A percentile compares a stretch with the other conserved stretches of the same genome.
Evolutionary conservation across 1,139 yeast species (phyloP).

Genomic region (Suhomyces wounanorum): DNA sequence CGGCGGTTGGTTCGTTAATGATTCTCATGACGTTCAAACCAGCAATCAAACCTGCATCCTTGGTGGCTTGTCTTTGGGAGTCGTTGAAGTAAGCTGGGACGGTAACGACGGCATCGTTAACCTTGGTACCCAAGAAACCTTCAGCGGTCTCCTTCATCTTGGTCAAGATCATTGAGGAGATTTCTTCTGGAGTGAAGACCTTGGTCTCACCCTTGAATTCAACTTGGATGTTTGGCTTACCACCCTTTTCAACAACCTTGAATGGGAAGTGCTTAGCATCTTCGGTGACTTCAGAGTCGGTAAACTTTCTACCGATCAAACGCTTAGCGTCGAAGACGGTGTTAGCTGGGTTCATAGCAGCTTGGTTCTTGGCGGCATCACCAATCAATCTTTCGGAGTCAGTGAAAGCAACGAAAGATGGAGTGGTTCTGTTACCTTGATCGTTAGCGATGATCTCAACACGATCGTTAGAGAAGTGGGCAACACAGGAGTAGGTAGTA

Average conservation of each 20-base stretch:
- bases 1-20: slow-evolving; percentile 64
- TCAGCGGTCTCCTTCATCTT: slow-evolving; percentile 74
- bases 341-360: slow-evolving; percentile 67
- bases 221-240: slow-evolving; percentile 62
- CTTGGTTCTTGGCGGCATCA: slow-evolving; percentile 73
- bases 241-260: slow-evolving; percentile 56
- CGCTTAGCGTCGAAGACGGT: slow-evolving; percentile 71
- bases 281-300: slow-evolving; percentile 56
- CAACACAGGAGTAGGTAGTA: slow-evolving; percentile 84
- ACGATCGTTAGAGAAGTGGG: slow-evolving; percentile 69
- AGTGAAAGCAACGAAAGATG: slow-evolving; percentile 68
- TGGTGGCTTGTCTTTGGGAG: slow-evolving; percentile 65
- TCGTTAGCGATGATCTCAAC: slow-evolving; percentile 73
- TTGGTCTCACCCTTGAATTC: slow-evolving; percentile 68
- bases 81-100: slow-evolving; percentile 67
- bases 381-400: slow-evolving; percentile 69
- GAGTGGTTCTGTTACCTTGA: slow-evolving; percentile 73
- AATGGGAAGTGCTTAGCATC: slow-evolving; percentile 68
- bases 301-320: slow-evolving; percentile 65
- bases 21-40: slow-evolving; percentile 62
- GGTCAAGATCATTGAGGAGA: slow-evolving; percentile 64
- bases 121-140: slow-evolving; percentile 58
- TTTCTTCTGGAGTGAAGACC: slow-evolving; percentile 65
- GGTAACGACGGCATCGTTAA: slow-evolving; percentile 75
- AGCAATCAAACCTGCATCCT: slow-evolving; percentile 63